Evolutionary conservation across 1,284 basidiomycete genomes (phyloP), one percentile per base, ranked within the genome.

Genomic region (Mycosarcoma maydis): DNA sequence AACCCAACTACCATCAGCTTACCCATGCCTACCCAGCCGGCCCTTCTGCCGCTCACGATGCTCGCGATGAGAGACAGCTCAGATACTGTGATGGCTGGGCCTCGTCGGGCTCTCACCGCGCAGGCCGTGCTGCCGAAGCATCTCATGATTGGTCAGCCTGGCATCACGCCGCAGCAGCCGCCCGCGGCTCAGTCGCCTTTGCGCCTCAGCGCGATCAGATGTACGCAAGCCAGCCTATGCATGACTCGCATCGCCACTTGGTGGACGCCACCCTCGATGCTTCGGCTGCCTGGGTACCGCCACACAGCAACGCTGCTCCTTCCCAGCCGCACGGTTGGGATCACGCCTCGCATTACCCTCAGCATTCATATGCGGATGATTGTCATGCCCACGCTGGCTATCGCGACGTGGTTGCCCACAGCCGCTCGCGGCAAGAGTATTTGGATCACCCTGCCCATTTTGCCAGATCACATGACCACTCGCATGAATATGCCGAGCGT

Each of bases 71-170:
- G 14, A 34, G 42, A 7, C 50, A 65, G 33, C 41, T 29, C 6
- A 42, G 50, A 6, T 53, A 58, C 16, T 50, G 46, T 11, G 55
- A 65, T 42, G 44, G 34, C 50, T 65, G 61, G 60, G n/a, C n/a
- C n/a, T n/a, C n/a, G 42, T 46, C 37, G 1, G 37, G 33, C 36
- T 50, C 52, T 11, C 61, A 58, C 3, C 61, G 61, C 24, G 46
- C 32, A 17, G 50, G 54, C 7, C 51, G 56, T 34, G 17, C 39
- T 19, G 20, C 38, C 17, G 43, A 65, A 14, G 38, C 47, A 1
- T 14, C 34, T 22, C 49, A 56, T 26, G 45, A 61, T n/a, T 55
- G 59, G 51, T 17, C 41, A 40, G 39, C 42, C 43, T 54, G 57
- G 58, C 51, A 61, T 29, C 50, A 51, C n/a, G 30, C 52, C 19